Conservation (phyloP, 371 early-diverging fungal genomes). For the Coemansia sp. region DNA sequence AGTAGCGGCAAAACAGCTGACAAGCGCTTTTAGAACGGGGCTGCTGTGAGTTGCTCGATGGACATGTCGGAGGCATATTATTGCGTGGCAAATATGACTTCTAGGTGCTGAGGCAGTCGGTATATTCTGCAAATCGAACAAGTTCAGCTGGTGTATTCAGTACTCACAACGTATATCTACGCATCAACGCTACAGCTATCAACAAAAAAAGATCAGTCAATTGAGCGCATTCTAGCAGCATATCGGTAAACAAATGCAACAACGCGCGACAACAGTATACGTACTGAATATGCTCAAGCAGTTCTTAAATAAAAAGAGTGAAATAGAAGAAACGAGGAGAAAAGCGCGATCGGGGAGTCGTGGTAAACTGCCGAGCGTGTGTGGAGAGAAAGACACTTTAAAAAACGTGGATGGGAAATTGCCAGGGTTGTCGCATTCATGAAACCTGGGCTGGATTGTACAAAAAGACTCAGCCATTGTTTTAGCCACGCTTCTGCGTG, state of each 20-base stretch:
- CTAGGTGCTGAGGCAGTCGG: constrained; percentile 1
- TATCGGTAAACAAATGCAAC: too few relatives aligned
- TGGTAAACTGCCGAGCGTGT: constrained; percentile 8
- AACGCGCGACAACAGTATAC: not conserved
- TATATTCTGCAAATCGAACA: not conserved
- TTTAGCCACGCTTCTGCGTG: constrained; percentile 4
- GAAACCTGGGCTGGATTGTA: constrained; percentile 9
- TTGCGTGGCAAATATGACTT: not conserved
- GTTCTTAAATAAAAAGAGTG: not conserved
- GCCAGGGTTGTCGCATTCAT: not conserved
- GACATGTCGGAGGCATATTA: constrained; percentile 44
- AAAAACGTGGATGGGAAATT: not conserved
- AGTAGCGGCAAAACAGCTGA: constrained; percentile 49
- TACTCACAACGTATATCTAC: not conserved
- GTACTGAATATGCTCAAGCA: not conserved
- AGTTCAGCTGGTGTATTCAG: not conserved
- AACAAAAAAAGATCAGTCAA: too few relatives aligned
- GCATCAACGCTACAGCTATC: too few relatives aligned
- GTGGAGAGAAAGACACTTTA: constrained; percentile 17
- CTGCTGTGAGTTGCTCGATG: constrained; percentile 33
- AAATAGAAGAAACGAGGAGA: not conserved
- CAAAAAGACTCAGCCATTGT: constrained; percentile 15
- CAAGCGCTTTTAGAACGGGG: constrained; percentile 46
- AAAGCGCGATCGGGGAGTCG: constrained; percentile 6
- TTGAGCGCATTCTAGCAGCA: too few relatives aligned